Percentiles rank a stretch among this genome's conserved stretches.
Evolutionary conservation across 257 asterid species (phyloP).

Genomic region (Scutellaria barbata): DNA sequence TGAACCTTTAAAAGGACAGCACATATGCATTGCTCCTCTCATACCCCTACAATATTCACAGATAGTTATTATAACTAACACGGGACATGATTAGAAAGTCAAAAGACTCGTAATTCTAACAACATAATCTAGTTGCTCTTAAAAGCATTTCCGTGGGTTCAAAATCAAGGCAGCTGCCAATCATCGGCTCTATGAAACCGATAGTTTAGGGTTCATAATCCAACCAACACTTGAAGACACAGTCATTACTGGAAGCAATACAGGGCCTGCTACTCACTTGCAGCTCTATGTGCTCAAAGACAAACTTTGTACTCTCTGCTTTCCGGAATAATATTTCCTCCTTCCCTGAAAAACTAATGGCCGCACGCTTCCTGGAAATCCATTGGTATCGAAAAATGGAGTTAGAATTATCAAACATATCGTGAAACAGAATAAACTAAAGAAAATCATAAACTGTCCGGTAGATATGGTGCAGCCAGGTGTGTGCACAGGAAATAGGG

Average conservation of each 20-base stretch:
- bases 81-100: conserved; percentile 30
- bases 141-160: conserved; percentile 37
- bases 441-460: neutral
- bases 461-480: neutral
- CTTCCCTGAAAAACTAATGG: conserved; percentile 20
- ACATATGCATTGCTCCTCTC: conserved; percentile 37
- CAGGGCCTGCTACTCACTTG: conserved; percentile 30
- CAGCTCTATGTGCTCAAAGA: conserved; percentile 24
- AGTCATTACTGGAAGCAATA: conserved; percentile 22
- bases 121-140: conserved; percentile 33
- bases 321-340: conserved; percentile 30
- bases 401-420: neutral
- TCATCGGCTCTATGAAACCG: neutral
- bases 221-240: conserved; percentile 19
- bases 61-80: conserved; percentile 29
- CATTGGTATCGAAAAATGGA: neutral
- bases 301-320: conserved; percentile 32
- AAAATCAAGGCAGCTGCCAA: conserved; percentile 36
- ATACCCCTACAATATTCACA: conserved; percentile 53
- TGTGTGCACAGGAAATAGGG: neutral
- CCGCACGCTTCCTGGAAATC: conserved; percentile 36
- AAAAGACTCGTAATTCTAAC: conserved; percentile 31
- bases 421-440: no score
- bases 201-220: conserved; percentile 21
- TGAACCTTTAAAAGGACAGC: conserved; percentile 33